phyloP scores from a whole-genome alignment of 352 stramenopile species.

The Phytophthora fragariae region DNA sequence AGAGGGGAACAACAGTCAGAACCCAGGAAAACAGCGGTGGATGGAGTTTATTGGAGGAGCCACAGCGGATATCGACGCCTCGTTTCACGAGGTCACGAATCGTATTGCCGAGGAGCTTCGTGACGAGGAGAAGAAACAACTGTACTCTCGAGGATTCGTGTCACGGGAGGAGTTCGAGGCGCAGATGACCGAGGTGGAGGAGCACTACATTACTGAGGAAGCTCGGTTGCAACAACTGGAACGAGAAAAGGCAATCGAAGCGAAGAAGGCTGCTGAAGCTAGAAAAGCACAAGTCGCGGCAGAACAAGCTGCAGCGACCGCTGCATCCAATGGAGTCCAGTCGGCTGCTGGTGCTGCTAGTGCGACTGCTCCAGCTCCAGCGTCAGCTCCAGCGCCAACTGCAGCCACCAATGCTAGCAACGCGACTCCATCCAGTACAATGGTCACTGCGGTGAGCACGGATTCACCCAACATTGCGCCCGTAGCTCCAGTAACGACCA shows the following conservation, averaged over 20 bases:
- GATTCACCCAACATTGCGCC: neutral
- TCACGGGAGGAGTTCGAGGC: conserved; percentile 56
- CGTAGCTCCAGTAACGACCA: neutral
- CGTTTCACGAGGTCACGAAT: conserved; percentile 58
- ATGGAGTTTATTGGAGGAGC: conserved; percentile 66
- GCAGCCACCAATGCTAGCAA: neutral
- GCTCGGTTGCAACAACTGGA: conserved; percentile 43
- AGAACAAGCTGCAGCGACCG: conserved; percentile 5
- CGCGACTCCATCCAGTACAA: neutral
- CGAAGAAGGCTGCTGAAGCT: conserved; percentile 37
- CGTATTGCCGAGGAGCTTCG: conserved; percentile 59
- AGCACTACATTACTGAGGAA: conserved; percentile 44
- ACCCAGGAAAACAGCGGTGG: conserved; percentile 57
- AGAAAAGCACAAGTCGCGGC: conserved; percentile 18
- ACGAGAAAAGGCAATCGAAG: conserved; percentile 35
- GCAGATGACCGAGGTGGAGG: conserved; percentile 44
- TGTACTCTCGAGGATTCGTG: conserved; percentile 72
- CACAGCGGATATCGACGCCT: conserved; percentile 56
- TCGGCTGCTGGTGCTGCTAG: neutral
- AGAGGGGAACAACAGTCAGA: conserved; percentile 21
- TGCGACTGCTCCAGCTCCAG: neutral
- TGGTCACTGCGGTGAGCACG: neutral
- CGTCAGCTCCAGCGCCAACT: neutral
- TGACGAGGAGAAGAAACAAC: conserved; percentile 41
- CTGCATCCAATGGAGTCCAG: conserved; percentile 5